Base-by-base conservation (phyloP, 495 filamentous ascomycete species). In the Gamarada debralockiae region DNA sequence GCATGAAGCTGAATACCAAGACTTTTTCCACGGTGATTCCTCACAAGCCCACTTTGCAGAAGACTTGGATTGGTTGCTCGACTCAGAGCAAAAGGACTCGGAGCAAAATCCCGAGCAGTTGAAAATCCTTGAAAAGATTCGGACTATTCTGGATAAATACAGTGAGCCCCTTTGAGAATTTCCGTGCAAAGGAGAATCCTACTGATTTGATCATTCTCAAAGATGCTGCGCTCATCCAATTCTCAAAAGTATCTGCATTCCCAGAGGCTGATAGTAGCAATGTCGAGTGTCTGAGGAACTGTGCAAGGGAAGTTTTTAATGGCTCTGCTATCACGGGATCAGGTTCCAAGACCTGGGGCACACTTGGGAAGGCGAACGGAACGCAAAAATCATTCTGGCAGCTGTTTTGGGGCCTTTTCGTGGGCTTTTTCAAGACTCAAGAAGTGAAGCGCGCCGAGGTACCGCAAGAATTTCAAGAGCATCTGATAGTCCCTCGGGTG, bases 131-230 rank as follows among this genome's bases (percentile, higher is more conserved):
- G 20, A 40, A 39, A 14, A 40, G 12, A 50, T 50, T 5, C 33
- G 48, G 14, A 23, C 4, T 39, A 18, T 50, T 14, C 34, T 50
- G 14, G 20, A 38, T 9, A 40, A 50, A 50, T 50, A 50, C 21
- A 50, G 48, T 50, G 39, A 50, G 33, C 34, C 15, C 22, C 20
- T 22, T 5, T 15, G 15, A n/a, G 33, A 39, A 34, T 34, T 34
- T 8, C 31, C 8, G 7, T 25, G 15, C 3, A 50, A 40, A 23
- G 8, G 9, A 41, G 7, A 7, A 18, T n/a, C n/a, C 38, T 10
- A 40, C 48, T 50, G 10, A 50, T 23, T 24, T n/a, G 13, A 40
- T 25, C 5, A 2, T 40, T 39, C 21, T 15, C 18, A n/a, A 7
- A 50, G 48, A 40, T 37, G 15, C 0, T 13, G 48, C 48, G 14